Percentiles rank a stretch among this genome's conserved stretches.
These are phyloP conservation scores for Melaleuca quinquenervia DNA, from an alignment of 345 rosid genomes.

Conservation along the genomic window DNA sequence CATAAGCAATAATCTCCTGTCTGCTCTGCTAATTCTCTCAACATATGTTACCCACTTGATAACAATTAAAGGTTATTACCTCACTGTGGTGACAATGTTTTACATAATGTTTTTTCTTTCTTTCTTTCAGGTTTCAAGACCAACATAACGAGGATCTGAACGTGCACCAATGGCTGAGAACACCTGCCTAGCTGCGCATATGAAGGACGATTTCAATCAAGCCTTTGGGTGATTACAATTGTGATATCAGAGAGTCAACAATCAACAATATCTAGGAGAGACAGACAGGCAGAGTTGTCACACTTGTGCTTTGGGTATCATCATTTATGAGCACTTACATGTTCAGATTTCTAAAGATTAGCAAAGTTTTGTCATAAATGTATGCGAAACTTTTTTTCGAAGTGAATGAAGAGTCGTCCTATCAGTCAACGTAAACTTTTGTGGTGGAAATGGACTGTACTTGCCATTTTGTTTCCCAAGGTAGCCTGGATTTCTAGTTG, in stretches of 20 bases:
- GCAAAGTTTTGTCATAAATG: not conserved
- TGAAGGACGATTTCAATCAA: not conserved
- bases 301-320: not conserved
- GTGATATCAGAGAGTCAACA: not conserved
- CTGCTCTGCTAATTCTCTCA: not conserved
- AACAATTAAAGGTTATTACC: not conserved
- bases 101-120: not conserved
- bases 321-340: not conserved
- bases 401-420: not conserved
- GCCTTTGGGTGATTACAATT: not conserved
- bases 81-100: not conserved
- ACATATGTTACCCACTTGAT: not conserved
- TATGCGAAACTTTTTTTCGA: not conserved
- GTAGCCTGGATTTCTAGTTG: not conserved
- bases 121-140: conserved; percentile 64
- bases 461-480: not conserved
- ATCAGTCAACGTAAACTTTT: not conserved
- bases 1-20: not conserved
- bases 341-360: not conserved
- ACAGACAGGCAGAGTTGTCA: not conserved
- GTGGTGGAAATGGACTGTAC: not conserved
- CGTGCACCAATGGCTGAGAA: conserved; percentile 1
- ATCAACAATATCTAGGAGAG: not conserved
- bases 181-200: conserved; percentile 1
- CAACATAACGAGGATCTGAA: conserved; percentile 34